Evolutionary conservation across 2,329 filamentous ascomycete genomes (phyloP).

Genomic region (Talaromyces marneffei): DNA sequence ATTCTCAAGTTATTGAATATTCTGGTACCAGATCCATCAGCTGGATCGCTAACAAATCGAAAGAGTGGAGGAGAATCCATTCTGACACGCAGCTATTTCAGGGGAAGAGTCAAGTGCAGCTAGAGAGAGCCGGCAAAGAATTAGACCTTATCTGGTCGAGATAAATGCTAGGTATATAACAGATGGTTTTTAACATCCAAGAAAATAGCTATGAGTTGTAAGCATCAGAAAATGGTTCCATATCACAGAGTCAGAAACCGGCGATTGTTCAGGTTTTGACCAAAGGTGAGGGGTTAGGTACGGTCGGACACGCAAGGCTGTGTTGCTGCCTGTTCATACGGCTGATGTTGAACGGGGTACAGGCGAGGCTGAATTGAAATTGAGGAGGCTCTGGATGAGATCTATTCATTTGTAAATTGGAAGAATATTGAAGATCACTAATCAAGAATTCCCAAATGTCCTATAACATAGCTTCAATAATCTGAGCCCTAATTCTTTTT

Average conservation of each 20-base stretch:
- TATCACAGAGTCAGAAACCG: not conserved
- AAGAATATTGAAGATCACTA: not conserved
- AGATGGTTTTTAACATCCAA: not conserved
- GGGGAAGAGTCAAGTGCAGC: not conserved
- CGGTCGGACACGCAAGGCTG: not conserved
- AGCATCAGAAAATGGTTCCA: not conserved
- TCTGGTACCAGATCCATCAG: not conserved
- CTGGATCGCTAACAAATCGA: not conserved
- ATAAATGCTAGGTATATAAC: not conserved
- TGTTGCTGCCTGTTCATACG: not conserved
- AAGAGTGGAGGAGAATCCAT: not conserved
- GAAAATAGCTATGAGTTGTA: not conserved
- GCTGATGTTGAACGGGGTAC: not conserved
- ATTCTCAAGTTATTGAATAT: not conserved
- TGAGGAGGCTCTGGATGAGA: not conserved
- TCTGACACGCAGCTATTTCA: not conserved
- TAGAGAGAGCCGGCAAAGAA: not conserved
- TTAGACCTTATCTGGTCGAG: not conserved
- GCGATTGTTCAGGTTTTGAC: not conserved
- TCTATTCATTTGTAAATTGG: not conserved
- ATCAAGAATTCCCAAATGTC: not conserved
- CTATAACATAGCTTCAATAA: not conserved
- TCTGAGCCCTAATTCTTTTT: not conserved
- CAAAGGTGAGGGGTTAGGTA: not conserved
- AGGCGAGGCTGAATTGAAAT: not conserved